Conservation (phyloP, 2,329 filamentous ascomycete species). For the Diaporthe amygdali region DNA sequence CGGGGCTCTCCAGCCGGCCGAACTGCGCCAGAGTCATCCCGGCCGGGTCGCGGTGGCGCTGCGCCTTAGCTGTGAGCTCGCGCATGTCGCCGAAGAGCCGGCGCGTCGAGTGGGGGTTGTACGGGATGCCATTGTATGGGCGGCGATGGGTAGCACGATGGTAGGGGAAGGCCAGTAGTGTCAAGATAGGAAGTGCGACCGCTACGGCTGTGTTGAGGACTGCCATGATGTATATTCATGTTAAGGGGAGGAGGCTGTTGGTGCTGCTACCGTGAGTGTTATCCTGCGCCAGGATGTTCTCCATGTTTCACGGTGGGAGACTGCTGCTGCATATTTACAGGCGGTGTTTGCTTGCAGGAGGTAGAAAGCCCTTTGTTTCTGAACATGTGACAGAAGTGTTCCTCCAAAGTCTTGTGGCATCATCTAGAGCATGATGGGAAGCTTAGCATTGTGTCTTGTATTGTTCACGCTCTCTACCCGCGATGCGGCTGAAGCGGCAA, state of each 20-base stretch:
- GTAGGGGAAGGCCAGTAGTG: conserved; percentile 3
- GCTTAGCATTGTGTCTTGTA: conserved; percentile 10
- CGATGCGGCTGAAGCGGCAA: neutral
- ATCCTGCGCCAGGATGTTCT: neutral
- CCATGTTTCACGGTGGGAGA: neutral
- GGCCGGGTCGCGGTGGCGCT: neutral
- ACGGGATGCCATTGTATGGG: conserved; percentile 21
- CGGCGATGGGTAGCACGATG: conserved; percentile 19
- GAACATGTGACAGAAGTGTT: neutral
- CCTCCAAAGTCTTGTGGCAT: neutral
- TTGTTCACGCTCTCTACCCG: neutral
- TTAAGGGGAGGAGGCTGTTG: too few species aligned
- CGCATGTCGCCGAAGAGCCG: conserved; percentile 24
- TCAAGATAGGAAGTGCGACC: conserved; percentile 8
- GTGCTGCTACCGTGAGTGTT: neutral
- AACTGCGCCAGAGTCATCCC: conserved; percentile 15
- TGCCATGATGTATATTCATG: conserved; percentile 15
- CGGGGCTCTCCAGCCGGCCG: neutral
- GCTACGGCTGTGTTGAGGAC: neutral
- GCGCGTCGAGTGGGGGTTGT: conserved; percentile 23
- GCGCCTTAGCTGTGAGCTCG: conserved; percentile 13
- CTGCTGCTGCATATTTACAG: neutral
- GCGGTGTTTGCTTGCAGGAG: neutral
- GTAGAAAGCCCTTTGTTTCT: neutral
- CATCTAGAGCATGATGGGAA: neutral